These are phyloP conservation scores for Picea glauca DNA, from an alignment of 75 land plant species.

Conservation along the genomic window DNA sequence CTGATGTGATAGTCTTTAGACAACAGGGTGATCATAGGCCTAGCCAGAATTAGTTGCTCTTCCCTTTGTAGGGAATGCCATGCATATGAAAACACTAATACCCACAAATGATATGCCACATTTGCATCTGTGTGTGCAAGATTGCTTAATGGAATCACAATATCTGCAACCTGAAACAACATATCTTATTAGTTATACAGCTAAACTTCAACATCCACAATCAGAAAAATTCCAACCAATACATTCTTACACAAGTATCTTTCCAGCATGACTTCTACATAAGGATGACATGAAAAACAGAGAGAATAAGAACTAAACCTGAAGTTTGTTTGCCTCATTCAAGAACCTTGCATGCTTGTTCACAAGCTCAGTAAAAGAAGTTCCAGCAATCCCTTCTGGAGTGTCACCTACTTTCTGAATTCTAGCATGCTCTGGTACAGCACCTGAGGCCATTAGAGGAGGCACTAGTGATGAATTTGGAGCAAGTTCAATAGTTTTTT, in stretches of 20 bases:
- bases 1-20: slow-evolving; percentile 97
- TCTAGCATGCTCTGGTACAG: slow-evolving; percentile 53
- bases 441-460: slow-evolving; percentile 61
- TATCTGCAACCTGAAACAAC: slow-evolving; percentile 74
- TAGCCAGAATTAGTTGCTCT: slow-evolving; percentile 86
- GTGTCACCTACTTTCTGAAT: slow-evolving; percentile 52
- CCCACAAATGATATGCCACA: slow-evolving; percentile 99
- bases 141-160: slow-evolving; percentile 80
- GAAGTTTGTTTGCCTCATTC: slow-evolving; percentile 85
- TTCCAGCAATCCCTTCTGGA: slow-evolving; percentile 56
- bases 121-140: slow-evolving; percentile 93
- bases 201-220: neutral
- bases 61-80: slow-evolving; percentile 94
- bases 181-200: neutral
- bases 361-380: slow-evolving; percentile 75
- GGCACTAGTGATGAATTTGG: slow-evolving; percentile 96
- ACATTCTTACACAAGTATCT: neutral
- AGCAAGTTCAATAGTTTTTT: slow-evolving; percentile 91
- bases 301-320: slow-evolving; percentile 42
- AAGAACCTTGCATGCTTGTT: slow-evolving; percentile 83
- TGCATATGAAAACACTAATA: slow-evolving; percentile 94
- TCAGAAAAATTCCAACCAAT: neutral
- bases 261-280: too few species aligned
- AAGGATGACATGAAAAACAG: too few species aligned
- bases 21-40: slow-evolving; percentile 87